These are phyloP conservation scores for Xylariomycetidae sp. DNA, from an alignment of 2,329 filamentous ascomycete genomes.

Conservation along the genomic window DNA sequence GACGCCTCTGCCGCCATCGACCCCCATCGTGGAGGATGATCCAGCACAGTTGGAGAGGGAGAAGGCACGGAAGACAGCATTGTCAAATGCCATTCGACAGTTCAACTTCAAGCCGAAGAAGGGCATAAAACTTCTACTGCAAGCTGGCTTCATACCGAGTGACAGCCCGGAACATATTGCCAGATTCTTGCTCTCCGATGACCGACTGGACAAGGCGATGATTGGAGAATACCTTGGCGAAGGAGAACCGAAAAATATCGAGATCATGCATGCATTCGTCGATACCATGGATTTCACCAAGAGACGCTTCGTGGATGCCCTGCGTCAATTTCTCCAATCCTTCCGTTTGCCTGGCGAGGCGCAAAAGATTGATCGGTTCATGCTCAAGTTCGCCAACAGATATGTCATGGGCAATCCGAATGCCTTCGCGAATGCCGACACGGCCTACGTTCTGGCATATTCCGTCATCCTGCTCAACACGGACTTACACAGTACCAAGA, in stretches of 20 bases:
- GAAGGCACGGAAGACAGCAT: constrained; percentile 87
- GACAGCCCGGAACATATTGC: constrained; percentile 78
- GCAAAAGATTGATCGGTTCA: constrained; percentile 98
- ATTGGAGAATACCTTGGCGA: constrained; percentile 94
- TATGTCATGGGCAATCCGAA: constrained; percentile 95
- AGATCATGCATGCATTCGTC: constrained; percentile 97
- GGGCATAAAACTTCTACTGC: constrained; percentile 76
- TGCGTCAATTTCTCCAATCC: constrained; percentile 86
- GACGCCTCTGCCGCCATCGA: constrained; percentile 55
- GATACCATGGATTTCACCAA: constrained; percentile 91
- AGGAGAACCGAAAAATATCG: constrained; percentile 86
- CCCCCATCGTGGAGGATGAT: constrained; percentile 75
- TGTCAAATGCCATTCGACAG: constrained; percentile 79
- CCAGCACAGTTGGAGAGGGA: constrained; percentile 90
- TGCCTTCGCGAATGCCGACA: constrained; percentile 96
- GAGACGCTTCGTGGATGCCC: constrained; percentile 84
- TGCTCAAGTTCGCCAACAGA: constrained; percentile 96
- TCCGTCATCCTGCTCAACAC: constrained; percentile 97
- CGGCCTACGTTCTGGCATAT: constrained; percentile 91
- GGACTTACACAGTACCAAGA: constrained; percentile 85
- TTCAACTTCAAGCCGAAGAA: constrained; percentile 99
- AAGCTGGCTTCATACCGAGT: constrained; percentile 81
- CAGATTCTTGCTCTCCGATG: constrained; percentile 71
- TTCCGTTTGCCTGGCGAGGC: constrained; percentile 94
- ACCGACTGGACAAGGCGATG: constrained; percentile 82